A percentile compares a stretch with the other conserved stretches of the same genome.
Evolutionary conservation across 2,329 filamentous ascomycete species (phyloP).

Genomic region (Pseudopyrenochaeta lycopersici): DNA sequence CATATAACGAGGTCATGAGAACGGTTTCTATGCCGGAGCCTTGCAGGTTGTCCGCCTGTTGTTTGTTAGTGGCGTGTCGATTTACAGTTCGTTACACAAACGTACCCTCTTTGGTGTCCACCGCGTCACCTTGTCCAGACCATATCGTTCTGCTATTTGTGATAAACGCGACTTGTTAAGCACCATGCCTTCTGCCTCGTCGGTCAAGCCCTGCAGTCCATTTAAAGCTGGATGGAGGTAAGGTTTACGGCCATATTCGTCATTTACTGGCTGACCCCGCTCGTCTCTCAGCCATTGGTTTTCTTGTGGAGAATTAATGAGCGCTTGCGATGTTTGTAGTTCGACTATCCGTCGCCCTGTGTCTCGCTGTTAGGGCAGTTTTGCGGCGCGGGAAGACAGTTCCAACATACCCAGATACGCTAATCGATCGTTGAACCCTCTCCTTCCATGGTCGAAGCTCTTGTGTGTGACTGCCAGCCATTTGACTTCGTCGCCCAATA

Average conservation of each 20-base stretch:
- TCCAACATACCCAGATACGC: constrained; percentile 77
- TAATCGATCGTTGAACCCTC: constrained; percentile 93
- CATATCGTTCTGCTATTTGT: constrained; percentile 73
- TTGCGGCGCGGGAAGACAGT: not conserved
- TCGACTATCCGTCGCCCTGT: constrained; percentile 70
- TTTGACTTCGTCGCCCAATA: constrained; percentile 90
- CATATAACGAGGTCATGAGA: constrained; percentile 79
- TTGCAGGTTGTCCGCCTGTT: constrained; percentile 71
- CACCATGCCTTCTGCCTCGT: constrained; percentile 67
- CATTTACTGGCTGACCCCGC: constrained; percentile 29
- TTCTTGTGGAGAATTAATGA: constrained; percentile 60
- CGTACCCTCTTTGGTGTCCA: constrained; percentile 88
- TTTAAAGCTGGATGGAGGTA: constrained; percentile 76
- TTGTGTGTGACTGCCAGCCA: constrained; percentile 98
- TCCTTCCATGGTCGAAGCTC: constrained; percentile 93
- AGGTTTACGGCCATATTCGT: constrained; percentile 64
- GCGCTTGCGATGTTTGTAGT: constrained; percentile 70
- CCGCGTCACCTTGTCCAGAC: constrained; percentile 77
- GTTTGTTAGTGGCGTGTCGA: constrained; percentile 8
- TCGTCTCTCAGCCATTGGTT: constrained; percentile 29
- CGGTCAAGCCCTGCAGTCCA: constrained; percentile 76
- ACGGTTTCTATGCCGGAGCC: constrained; percentile 79
- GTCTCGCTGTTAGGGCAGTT: constrained; percentile 19
- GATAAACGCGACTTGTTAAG: constrained; percentile 73
- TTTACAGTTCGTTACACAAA: constrained; percentile 4